Conservation (phyloP, 2,329 filamentous ascomycete genomes). For the Grosmannia penicillata region DNA sequence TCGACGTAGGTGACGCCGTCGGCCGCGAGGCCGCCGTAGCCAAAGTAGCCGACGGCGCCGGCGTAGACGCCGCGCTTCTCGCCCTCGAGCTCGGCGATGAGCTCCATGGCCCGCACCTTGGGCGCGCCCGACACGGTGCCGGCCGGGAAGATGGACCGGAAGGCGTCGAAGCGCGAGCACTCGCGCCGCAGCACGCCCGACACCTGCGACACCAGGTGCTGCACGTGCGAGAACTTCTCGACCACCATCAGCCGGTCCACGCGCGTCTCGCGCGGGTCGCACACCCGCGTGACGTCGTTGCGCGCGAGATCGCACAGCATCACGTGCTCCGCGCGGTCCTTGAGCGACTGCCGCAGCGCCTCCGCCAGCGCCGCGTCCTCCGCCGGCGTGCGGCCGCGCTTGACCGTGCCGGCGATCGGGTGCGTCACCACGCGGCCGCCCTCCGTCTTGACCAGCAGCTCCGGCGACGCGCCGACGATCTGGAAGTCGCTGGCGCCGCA, state of each 20-base stretch:
- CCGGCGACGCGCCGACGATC: conserved; percentile 87
- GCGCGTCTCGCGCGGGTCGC: conserved; percentile 74
- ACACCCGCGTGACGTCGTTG: conserved; percentile 93
- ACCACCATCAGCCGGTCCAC: conserved; percentile 93
- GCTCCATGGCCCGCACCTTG: conserved; percentile 92
- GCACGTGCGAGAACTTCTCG: conserved; percentile 89
- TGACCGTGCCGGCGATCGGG: conserved; percentile 91
- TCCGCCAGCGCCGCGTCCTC: conserved; percentile 70
- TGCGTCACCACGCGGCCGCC: conserved; percentile 75
- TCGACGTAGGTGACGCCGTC: conserved; percentile 48
- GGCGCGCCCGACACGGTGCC: conserved; percentile 92
- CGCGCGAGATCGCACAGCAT: conserved; percentile 95
- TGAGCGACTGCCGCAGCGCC: conserved; percentile 64
- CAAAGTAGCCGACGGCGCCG: conserved; percentile 92
- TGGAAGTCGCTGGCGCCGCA: conserved; percentile 81
- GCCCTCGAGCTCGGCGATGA: conserved; percentile 84
- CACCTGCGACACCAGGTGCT: conserved; percentile 92
- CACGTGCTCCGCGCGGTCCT: conserved; percentile 89
- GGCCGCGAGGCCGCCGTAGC: conserved; percentile 56
- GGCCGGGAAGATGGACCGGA: conserved; percentile 91
- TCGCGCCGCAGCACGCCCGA: conserved; percentile 72
- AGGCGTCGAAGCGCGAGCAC: conserved; percentile 87
- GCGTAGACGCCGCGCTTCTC: conserved; percentile 95
- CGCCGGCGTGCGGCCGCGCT: conserved; percentile 63
- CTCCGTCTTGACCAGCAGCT: conserved; percentile 86